phyloP scores from a whole-genome alignment of 768 basidiomycete genomes.

The Amanita thiersii region DNA sequence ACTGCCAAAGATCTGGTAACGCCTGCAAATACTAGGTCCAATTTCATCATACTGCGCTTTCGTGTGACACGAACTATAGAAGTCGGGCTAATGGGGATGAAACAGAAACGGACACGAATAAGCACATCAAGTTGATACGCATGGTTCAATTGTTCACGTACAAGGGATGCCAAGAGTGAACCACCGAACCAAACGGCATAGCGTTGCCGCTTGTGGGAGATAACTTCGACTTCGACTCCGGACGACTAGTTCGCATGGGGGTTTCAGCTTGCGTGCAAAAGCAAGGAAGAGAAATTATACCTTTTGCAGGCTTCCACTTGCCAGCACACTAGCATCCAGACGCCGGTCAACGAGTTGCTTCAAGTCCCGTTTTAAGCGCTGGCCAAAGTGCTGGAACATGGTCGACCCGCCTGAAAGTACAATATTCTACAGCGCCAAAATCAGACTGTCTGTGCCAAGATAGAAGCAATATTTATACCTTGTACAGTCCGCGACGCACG shows the following conservation, averaged over 20 bases:
- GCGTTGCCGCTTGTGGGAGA: conserved; percentile 95
- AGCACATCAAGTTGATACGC: not conserved
- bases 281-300: conserved; percentile 26
- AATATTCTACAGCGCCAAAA: conserved; percentile 62
- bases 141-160: conserved; percentile 27
- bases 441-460: not conserved
- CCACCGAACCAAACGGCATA: conserved; percentile 99
- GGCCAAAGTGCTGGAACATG: conserved; percentile 99
- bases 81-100: conserved; percentile 77
- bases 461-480: conserved; percentile 36
- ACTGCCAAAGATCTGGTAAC: conserved; percentile 91
- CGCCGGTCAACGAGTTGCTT: conserved; percentile 91
- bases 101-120: no score
- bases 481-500: conserved; percentile 93
- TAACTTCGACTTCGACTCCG: conserved; percentile 96
- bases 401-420: conserved; percentile 96
- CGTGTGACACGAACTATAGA: conserved; percentile 90
- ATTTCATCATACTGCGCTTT: conserved; percentile 93
- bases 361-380: conserved; percentile 90
- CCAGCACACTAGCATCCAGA: conserved; percentile 65
- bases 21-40: conserved; percentile 84
- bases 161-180: conserved; percentile 86
- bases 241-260: conserved; percentile 57
- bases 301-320: conserved; percentile 69
- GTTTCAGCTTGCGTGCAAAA: not conserved